Base-by-base conservation (phyloP, 345 rosid species). In the Stellera chamaejasme region DNA sequence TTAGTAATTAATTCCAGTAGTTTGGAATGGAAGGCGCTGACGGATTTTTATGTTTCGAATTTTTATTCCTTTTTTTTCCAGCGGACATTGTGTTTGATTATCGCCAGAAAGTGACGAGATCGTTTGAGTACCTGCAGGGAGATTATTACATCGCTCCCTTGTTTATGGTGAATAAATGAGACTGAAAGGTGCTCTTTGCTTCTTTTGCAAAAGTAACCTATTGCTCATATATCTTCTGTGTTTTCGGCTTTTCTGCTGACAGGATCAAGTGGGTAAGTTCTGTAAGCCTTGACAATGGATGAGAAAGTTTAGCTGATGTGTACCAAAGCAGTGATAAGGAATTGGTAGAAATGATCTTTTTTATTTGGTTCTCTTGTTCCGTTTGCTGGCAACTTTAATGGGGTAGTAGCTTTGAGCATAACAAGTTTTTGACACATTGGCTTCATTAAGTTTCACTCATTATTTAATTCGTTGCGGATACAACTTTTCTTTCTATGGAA, bases 231-330 rank as follows among this genome's bases (percentile, higher is more conserved):
- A 10, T 50, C 7, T 50, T 46, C 51, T 32, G 66, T 36, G 46
- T 50, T 32, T 60, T 51, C 55, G 39, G 16, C 49, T 70, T 66
- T 68, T 39, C 69, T 46, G 32, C 67, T 62, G 54, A 67, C 95
- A 92, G 96, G 98, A 92, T 77, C 88, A 92, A 92, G 90, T 85
- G 63, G 98, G 96, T 88, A 85, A 85, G 95, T 82, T 63, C 47
- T 48, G 42, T 65, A 61, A 53, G 69, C 66, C 66, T 68, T 64
- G 52, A 12, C 60, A 51, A 74, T 19, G 58, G 75, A 39, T 60
- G 73, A 67, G 67, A 76, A 53, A 54, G 64, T 69, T 66, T 57
- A 54, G 25, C 60, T 65, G 69, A 62, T 43, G 54, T 45, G 36
- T 63, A 27, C 46, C 55, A 58, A 65, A 64, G 39, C 52, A 42